Evolutionary conservation across 2,329 filamentous ascomycete species (phyloP), one percentile per base, ranked within the genome.

Genomic region (Hypoxylon sp.): DNA sequence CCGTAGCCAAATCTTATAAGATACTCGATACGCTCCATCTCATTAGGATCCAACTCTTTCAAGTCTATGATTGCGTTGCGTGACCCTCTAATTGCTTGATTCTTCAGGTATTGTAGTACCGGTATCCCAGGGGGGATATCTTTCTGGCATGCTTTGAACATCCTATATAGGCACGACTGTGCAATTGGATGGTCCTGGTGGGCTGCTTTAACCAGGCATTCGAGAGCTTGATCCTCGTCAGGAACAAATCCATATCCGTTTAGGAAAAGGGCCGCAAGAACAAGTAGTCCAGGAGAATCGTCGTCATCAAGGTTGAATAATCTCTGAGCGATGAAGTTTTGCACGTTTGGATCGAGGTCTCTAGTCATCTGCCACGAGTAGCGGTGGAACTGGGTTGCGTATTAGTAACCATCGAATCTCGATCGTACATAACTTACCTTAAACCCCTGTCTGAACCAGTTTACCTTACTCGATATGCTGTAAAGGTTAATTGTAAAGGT

Each of bases 61-160:
- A 52, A 52, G 22, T 52, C 50, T 22, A 35, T n/a, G n/a, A 52
- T 24, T 33, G 50, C 50, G 13, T 37, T 37, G 10, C 50, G 50
- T 11, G 50, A 52, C 14, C 50, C 50, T 52, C 50, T 37, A 3
- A 35, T n/a, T 4, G 50, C 50, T 4, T 52, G 50, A 11, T 52
- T 5, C 50, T 52, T 52, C 17, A 52, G 35, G 26, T 52, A 52
- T 52, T 52, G n/a, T 4, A 52, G 17, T 6, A 52, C 11, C 1
- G 50, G 50, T 8, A 52, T 17, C 13, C 37, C 31, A 8, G 31
- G 29, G 17, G 29, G 31, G 6, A 52, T 35, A 5, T 35, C 50
- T 13, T 35, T 52, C 22, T 52, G 50, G 10, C 50, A 52, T 22
- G 50, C 50, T 37, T 52, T 52, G n/a, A 35, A 31, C n/a, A 52